phyloP scores from a whole-genome alignment of 805 yeast genomes.

The Monosporozyma aerobia region DNA sequence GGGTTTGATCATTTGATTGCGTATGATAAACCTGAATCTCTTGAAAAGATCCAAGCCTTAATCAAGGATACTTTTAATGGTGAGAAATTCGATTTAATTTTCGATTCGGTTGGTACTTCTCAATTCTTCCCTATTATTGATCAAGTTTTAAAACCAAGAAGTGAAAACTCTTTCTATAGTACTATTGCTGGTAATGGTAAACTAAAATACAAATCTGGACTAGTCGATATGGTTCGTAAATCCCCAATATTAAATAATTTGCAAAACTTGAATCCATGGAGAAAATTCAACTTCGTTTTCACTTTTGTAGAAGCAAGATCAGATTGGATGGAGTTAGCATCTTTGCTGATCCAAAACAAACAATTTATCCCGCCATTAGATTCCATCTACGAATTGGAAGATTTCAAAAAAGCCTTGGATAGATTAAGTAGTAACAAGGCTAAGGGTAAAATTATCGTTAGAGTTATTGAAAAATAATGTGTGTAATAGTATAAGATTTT shows the following conservation, averaged over 20 bases:
- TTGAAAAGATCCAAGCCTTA: constrained; percentile 30
- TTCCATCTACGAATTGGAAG: constrained; percentile 40
- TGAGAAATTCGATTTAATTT: constrained; percentile 48
- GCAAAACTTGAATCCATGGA: constrained; percentile 18
- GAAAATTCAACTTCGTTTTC: constrained; percentile 26
- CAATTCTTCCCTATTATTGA: constrained; percentile 38
- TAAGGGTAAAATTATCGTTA: constrained; percentile 52
- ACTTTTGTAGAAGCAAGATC: constrained; percentile 6
- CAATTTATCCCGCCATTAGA: constrained; percentile 43
- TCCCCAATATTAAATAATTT: constrained; percentile 9
- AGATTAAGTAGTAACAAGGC: constrained; percentile 39
- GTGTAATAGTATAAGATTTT: background rate
- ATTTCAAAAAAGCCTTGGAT: constrained; percentile 43
- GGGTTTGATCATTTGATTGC: constrained; percentile 61
- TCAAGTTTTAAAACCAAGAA: constrained; percentile 37
- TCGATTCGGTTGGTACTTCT: constrained; percentile 57
- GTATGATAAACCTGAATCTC: constrained; percentile 39
- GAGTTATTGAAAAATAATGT: background rate
- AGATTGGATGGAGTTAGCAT: constrained; percentile 16
- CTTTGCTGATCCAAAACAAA: constrained; percentile 17
- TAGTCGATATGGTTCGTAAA: constrained; percentile 1
- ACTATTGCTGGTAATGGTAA: constrained; percentile 51
- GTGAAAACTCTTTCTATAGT: constrained; percentile 40
- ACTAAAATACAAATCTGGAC: constrained; percentile 18
- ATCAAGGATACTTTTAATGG: constrained; percentile 22